Evolutionary conservation across 2,329 filamentous ascomycete genomes (phyloP).

Genomic region (Piedraia hortae): DNA sequence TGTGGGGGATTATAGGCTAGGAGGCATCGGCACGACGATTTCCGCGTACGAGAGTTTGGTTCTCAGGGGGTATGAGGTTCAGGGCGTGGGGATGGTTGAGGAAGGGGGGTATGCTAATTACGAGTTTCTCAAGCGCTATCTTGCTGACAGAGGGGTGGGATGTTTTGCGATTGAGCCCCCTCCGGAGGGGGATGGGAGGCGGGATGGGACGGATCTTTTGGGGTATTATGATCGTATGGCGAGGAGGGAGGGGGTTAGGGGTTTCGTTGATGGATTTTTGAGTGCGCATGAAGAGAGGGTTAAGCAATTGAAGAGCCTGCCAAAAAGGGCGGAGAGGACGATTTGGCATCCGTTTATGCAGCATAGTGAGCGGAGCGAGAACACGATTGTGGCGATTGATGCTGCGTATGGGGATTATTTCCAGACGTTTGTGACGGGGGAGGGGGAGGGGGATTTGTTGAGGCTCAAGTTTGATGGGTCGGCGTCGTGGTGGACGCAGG

Average conservation of each 20-base stretch:
- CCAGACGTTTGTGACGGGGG: constrained; percentile 24
- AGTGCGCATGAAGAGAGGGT: constrained; percentile 29
- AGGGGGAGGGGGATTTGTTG: constrained; percentile 3
- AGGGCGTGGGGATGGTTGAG: constrained; percentile 39
- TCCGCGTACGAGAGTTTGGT: constrained; percentile 53
- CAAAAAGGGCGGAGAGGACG: constrained; percentile 27
- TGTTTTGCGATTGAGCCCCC: constrained; percentile 31
- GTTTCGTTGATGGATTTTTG: constrained; percentile 25
- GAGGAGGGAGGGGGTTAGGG: constrained; percentile 14
- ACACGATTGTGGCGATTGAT: constrained; percentile 47
- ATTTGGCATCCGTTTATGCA: constrained; percentile 84
- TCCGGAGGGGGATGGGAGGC: constrained; percentile 18
- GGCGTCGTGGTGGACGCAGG: constrained; percentile 80
- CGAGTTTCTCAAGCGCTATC: constrained; percentile 39
- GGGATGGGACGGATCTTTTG: constrained; percentile 30
- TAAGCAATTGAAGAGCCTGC: constrained; percentile 31
- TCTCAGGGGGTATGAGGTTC: constrained; percentile 53
- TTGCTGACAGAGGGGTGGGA: constrained; percentile 29
- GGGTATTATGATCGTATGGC: constrained; percentile 32
- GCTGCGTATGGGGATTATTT: constrained; percentile 59
- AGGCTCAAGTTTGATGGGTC: constrained; percentile 51
- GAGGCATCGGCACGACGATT: constrained; percentile 57
- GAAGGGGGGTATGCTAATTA: constrained; percentile 40
- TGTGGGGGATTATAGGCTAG: constrained; percentile 46
- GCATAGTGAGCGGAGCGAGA: constrained; percentile 32